phyloP scores from a whole-genome alignment of 345 rosid species.

The Linum lewisii region DNA sequence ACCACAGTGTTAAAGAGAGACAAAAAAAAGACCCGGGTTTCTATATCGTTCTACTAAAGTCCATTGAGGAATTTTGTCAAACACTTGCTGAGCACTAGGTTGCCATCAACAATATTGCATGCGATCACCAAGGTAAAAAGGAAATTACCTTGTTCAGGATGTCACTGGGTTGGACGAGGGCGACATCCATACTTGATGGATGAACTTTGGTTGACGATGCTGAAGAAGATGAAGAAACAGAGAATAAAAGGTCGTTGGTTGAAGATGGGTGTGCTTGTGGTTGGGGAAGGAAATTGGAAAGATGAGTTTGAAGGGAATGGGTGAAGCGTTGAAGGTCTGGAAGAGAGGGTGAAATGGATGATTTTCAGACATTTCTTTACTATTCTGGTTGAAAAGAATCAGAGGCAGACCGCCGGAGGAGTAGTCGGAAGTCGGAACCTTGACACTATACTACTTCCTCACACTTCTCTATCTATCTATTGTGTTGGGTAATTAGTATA shows the following conservation, averaged over 20 bases:
- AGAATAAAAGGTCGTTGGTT: not conserved
- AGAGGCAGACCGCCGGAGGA: too few relatives aligned
- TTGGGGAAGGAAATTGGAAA: constrained; percentile 1
- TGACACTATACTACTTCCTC: too few relatives aligned
- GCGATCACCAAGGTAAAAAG: too few relatives aligned
- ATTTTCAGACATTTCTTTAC: not conserved
- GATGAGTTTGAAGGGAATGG: not conserved
- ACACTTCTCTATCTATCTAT: not conserved
- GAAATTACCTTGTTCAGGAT: not conserved
- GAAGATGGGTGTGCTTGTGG: not conserved
- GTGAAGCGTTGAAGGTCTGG: not conserved
- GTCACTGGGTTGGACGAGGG: not conserved
- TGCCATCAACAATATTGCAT: not conserved
- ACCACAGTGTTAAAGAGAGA: too few relatives aligned
- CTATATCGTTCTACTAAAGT: not conserved
- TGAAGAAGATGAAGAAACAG: not conserved
- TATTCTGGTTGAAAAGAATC: not conserved
- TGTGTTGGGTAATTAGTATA: too few relatives aligned
- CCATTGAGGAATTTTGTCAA: not conserved
- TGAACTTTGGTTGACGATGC: not conserved
- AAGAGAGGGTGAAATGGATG: not conserved
- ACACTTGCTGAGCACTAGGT: not conserved
- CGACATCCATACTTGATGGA: not conserved
- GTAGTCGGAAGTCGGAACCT: too few relatives aligned
- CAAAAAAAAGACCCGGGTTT: too few relatives aligned